phyloP scores from a whole-genome alignment of 495 filamentous ascomycete genomes.

The Neurospora sublineolata region DNA sequence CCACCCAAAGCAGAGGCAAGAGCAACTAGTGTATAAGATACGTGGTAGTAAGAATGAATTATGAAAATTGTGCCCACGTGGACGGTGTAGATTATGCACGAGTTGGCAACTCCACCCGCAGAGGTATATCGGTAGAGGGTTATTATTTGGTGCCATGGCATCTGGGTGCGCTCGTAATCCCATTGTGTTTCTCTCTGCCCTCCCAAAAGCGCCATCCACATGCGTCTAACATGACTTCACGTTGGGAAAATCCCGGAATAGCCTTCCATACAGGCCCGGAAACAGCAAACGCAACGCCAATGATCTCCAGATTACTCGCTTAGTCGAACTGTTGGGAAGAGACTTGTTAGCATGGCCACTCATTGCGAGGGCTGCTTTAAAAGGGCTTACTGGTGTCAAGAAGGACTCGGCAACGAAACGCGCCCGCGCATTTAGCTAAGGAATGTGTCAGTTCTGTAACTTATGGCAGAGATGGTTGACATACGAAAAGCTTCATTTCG shows the following conservation, averaged over 20 bases:
- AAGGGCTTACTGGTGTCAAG: constrained; percentile 72
- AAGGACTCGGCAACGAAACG: constrained; percentile 98
- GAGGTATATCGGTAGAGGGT: not conserved
- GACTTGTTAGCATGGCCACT: not conserved
- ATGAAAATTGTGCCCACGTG: not conserved
- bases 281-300: not conserved
- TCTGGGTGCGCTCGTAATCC: not conserved
- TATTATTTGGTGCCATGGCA: not conserved
- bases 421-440: constrained; percentile 86
- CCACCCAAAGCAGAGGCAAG: not conserved
- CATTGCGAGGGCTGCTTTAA: not conserved
- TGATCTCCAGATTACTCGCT: not conserved
- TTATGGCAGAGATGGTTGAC: not conserved
- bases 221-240: not conserved
- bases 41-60: not conserved
- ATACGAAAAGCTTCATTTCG: constrained; percentile 98
- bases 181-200: not conserved
- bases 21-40: not conserved
- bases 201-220: not conserved
- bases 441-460: constrained; percentile 12
- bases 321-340: constrained; percentile 18
- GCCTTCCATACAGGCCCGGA: not conserved
- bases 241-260: not conserved
- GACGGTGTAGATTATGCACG: not conserved
- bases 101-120: not conserved